phyloP scores from a whole-genome alignment of 441 rosid genomes.

The Euphorbia corollata region DNA sequence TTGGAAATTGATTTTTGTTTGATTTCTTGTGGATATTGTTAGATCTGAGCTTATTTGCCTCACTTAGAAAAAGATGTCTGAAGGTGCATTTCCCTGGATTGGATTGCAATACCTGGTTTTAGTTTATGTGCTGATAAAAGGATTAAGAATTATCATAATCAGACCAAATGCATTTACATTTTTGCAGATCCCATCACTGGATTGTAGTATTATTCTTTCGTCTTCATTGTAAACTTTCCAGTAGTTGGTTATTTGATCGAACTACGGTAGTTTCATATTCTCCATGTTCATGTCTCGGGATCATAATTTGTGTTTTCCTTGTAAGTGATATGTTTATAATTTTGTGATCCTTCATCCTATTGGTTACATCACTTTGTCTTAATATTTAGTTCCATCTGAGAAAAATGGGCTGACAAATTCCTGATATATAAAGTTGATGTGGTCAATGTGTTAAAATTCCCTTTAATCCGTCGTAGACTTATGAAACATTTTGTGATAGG shows the following conservation, averaged over 20 bases:
- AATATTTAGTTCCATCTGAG: neutral
- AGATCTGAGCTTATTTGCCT: neutral
- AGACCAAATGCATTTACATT: neutral
- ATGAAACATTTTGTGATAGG: neutral
- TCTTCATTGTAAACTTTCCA: neutral
- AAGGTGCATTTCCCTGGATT: neutral
- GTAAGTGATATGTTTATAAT: neutral
- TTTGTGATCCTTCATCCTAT: neutral
- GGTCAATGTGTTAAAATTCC: neutral
- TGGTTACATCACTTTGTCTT: neutral
- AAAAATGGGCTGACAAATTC: neutral
- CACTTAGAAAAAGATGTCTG: neutral
- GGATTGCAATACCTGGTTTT: constrained; percentile 12
- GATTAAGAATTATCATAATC: neutral
- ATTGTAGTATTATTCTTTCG: neutral
- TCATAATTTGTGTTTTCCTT: neutral
- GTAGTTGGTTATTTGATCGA: neutral
- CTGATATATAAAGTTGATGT: neutral
- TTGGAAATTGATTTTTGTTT: neutral
- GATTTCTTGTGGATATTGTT: neutral
- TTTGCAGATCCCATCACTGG: constrained; percentile 2
- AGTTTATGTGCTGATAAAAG: neutral
- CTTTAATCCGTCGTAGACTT: neutral
- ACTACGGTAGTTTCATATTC: neutral
- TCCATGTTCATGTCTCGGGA: neutral